Conservation (phyloP, 2,329 filamentous ascomycete genomes). For the Lomentospora prolificans region DNA sequence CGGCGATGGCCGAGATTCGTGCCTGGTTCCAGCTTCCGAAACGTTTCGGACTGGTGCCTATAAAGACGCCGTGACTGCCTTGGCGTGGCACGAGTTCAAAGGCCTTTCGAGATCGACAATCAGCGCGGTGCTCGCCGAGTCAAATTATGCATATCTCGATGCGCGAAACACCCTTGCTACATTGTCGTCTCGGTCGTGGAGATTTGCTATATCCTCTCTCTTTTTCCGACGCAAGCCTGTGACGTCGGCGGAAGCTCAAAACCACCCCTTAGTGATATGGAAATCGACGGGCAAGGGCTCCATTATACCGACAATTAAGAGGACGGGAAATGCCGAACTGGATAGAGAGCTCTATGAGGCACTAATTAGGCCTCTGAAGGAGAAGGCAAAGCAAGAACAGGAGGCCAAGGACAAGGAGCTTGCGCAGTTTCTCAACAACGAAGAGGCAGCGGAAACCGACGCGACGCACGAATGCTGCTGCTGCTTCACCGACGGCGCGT, state of each 20-base stretch:
- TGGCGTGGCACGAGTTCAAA: conserved; percentile 67
- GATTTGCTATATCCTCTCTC: conserved; percentile 62
- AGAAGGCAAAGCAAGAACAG: conserved; percentile 29
- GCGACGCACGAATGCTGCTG: conserved; percentile 64
- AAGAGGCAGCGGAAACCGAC: conserved; percentile 47
- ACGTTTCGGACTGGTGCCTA: conserved; percentile 59
- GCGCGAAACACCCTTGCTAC: conserved; percentile 60
- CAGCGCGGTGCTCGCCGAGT: conserved; percentile 69
- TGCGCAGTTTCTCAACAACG: conserved; percentile 43
- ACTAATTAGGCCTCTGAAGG: conserved; percentile 45
- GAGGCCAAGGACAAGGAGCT: conserved; percentile 42
- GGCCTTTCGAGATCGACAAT: conserved; percentile 64
- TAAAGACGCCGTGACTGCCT: conserved; percentile 55
- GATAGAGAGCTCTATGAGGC: conserved; percentile 50
- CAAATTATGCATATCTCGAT: conserved; percentile 68
- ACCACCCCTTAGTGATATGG: conserved; percentile 55
- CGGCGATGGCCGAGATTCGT: conserved; percentile 16
- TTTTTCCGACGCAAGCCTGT: conserved; percentile 51
- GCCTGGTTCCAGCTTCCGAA: conserved; percentile 46
- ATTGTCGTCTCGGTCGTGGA: conserved; percentile 66
- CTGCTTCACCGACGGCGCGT: conserved; percentile 61
- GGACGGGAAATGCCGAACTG: conserved; percentile 55
- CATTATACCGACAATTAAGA: conserved; percentile 50
- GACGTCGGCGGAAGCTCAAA: conserved; percentile 42
- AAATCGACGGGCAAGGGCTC: conserved; percentile 44